A percentile compares a stretch with the other conserved stretches of the same genome.
Conservation (phyloP, 352 stramenopile species). For the Salisapilia sapeloensis region DNA sequence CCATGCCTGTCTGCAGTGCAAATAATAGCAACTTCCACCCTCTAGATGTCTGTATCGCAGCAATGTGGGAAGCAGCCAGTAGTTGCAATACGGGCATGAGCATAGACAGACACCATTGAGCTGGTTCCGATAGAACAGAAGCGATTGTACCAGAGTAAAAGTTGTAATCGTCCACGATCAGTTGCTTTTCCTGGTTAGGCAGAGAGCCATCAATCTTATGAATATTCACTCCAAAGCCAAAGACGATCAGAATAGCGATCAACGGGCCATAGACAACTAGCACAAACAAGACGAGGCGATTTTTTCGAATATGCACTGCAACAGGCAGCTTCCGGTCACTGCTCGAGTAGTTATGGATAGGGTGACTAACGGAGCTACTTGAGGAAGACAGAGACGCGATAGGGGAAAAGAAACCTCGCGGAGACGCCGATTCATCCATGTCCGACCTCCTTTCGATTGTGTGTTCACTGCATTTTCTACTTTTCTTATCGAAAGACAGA, state of each 20-base stretch:
- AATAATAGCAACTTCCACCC: slow-evolving; percentile 12
- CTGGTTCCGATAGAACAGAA: slow-evolving; percentile 14
- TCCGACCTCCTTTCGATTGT: too few relatives aligned
- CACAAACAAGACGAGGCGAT: slow-evolving; percentile 8
- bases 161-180: slow-evolving; percentile 20
- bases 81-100: slow-evolving; percentile 25
- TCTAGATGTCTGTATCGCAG: too few relatives aligned
- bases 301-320: slow-evolving; percentile 7
- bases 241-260: too few relatives aligned
- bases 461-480: too few relatives aligned
- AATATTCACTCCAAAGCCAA: slow-evolving; percentile 10
- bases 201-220: slow-evolving; percentile 6
- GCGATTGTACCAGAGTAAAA: slow-evolving; percentile 26
- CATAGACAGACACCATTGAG: slow-evolving; percentile 15
- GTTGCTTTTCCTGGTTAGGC: slow-evolving; percentile 3
- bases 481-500: too few relatives aligned
- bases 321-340: slow-evolving; percentile 8
- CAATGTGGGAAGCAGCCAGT: too few relatives aligned
- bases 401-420: too few relatives aligned
- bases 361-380: too few relatives aligned
- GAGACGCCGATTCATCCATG: too few relatives aligned
- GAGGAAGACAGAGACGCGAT: too few relatives aligned
- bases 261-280: slow-evolving; percentile 6
- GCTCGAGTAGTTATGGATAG: too few relatives aligned
- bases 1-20: slow-evolving; percentile 7